Evolutionary conservation across 108 stramenopile species (phyloP).

Genomic region (Cyclotella choctawhatcheeana): DNA sequence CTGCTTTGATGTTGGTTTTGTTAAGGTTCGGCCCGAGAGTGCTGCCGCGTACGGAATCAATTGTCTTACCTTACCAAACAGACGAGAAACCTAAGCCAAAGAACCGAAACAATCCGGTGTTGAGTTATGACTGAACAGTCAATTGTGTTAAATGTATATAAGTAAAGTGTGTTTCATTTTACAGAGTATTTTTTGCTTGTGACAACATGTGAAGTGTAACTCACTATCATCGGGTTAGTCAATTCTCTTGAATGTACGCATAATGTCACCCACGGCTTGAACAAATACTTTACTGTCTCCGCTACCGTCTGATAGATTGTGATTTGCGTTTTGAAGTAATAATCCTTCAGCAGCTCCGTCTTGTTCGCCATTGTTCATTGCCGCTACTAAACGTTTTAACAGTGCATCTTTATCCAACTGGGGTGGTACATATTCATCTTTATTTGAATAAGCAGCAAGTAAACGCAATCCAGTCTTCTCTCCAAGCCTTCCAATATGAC

Average conservation of each 20-base stretch:
- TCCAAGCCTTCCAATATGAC: slow-evolving; percentile 60
- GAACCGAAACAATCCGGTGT: no score
- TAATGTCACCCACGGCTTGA: slow-evolving; percentile 53
- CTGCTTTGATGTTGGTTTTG: slow-evolving; percentile 75
- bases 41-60: neutral
- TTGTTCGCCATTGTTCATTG: slow-evolving; percentile 65
- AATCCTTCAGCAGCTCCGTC: slow-evolving; percentile 50
- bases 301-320: slow-evolving; percentile 71
- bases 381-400: slow-evolving; percentile 69
- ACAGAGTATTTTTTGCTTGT: neutral
- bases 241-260: slow-evolving; percentile 9
- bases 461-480: slow-evolving; percentile 43
- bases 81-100: slow-evolving; percentile 6
- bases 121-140: neutral
- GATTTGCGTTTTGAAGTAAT: slow-evolving; percentile 68
- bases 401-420: slow-evolving; percentile 59
- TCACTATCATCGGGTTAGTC: neutral
- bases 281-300: slow-evolving; percentile 68
- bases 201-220: neutral
- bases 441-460: slow-evolving; percentile 83
- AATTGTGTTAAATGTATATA: neutral
- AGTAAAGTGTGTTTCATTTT: neutral
- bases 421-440: slow-evolving; percentile 88
- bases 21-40: slow-evolving; percentile 80
- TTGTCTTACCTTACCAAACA: neutral